Percentiles rank a stretch among this genome's conserved stretches.
phyloP scores from a whole-genome alignment of 1,284 basidiomycete species.

The Marasmius oreades region DNA sequence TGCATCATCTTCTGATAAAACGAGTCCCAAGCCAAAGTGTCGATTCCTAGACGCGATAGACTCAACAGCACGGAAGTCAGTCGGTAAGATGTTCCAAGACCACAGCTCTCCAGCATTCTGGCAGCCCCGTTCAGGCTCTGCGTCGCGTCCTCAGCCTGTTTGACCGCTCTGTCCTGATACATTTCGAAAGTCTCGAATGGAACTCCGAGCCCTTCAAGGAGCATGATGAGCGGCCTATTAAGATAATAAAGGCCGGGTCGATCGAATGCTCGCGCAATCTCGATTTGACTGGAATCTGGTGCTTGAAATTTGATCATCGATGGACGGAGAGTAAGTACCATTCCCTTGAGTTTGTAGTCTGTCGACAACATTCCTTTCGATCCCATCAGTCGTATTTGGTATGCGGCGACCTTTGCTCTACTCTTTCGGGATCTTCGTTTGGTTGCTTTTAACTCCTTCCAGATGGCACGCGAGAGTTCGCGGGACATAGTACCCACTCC shows the following conservation, averaged over 20 bases:
- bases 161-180: slow-evolving; percentile 53
- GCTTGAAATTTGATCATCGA: slow-evolving; percentile 66
- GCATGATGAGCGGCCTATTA: slow-evolving; percentile 49
- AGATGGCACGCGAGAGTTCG: slow-evolving; percentile 53
- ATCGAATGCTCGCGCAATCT: slow-evolving; percentile 43
- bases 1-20: slow-evolving; percentile 54
- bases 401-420: slow-evolving; percentile 41
- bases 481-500: slow-evolving; percentile 66
- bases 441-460: slow-evolving; percentile 37
- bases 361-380: slow-evolving; percentile 64
- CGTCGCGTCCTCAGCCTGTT: slow-evolving; percentile 39
- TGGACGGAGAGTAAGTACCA: slow-evolving; percentile 43
- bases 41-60: slow-evolving; percentile 32
- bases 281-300: slow-evolving; percentile 43
- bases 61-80: slow-evolving; percentile 35
- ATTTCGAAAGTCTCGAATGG: slow-evolving; percentile 37
- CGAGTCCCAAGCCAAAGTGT: slow-evolving; percentile 28
- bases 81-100: slow-evolving; percentile 38
- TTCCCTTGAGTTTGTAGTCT: slow-evolving; percentile 45
- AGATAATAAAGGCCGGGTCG: slow-evolving; percentile 28
- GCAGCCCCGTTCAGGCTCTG: slow-evolving; percentile 42
- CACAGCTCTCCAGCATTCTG: slow-evolving; percentile 41
- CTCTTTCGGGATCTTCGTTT: slow-evolving; percentile 33
- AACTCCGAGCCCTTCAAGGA: slow-evolving; percentile 39
- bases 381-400: slow-evolving; percentile 61